A percentile compares a stretch with the other conserved stretches of the same genome.
These are phyloP conservation scores for Trametes cingulata DNA, from an alignment of 768 basidiomycete genomes.

Conservation along the genomic window DNA sequence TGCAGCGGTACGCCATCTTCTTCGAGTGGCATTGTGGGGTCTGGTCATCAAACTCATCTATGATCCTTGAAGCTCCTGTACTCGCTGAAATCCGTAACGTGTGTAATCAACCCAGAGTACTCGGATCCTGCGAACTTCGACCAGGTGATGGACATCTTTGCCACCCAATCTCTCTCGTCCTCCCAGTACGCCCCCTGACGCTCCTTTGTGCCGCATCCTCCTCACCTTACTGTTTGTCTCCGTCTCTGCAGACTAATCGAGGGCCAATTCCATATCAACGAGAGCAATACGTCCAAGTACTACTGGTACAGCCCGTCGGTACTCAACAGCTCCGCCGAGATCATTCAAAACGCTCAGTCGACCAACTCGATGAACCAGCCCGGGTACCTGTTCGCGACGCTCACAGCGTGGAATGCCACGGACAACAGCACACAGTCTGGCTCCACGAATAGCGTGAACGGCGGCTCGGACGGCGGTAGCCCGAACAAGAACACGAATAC, in stretches of 20 bases:
- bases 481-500: slow-evolving; percentile 18
- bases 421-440: slow-evolving; percentile 30
- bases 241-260: slow-evolving; percentile 46
- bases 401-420: slow-evolving; percentile 66
- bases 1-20: slow-evolving; percentile 60
- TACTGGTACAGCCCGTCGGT: slow-evolving; percentile 58
- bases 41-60: too few relatives aligned
- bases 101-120: slow-evolving; percentile 75
- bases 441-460: slow-evolving; percentile 26
- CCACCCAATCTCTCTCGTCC: slow-evolving; percentile 54
- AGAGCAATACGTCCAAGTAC: slow-evolving; percentile 47
- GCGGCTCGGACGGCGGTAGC: background rate
- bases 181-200: slow-evolving; percentile 6
- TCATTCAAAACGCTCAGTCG: slow-evolving; percentile 47
- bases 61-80: slow-evolving; percentile 67
- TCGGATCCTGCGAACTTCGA: slow-evolving; percentile 62
- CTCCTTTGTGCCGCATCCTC: background rate
- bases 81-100: slow-evolving; percentile 68
- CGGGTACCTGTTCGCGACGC: slow-evolving; percentile 70
- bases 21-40: background rate
- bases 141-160: slow-evolving; percentile 74
- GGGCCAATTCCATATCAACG: slow-evolving; percentile 53
- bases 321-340: slow-evolving; percentile 53
- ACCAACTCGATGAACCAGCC: slow-evolving; percentile 44
- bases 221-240: background rate